Conservation (phyloP, 2,329 filamentous ascomycete genomes). For the Fusarium sp. region DNA sequence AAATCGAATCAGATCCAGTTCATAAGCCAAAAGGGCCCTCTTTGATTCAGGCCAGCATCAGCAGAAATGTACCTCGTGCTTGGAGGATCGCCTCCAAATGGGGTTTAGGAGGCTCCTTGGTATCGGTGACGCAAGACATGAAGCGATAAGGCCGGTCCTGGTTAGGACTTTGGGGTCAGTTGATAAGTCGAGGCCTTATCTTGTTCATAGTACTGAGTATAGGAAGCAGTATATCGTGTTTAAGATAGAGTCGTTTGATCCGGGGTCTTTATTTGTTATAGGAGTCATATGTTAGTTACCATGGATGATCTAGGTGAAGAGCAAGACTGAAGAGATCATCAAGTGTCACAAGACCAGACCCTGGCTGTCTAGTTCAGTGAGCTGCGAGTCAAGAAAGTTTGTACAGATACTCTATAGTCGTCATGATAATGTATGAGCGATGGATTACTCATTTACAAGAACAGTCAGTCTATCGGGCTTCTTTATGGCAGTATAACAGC, state of each 20-base stretch:
- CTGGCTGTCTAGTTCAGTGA: background rate
- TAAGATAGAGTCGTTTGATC: conserved; percentile 31
- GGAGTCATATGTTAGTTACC: conserved; percentile 25
- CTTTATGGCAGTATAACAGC: background rate
- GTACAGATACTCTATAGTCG: background rate
- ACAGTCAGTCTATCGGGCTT: background rate
- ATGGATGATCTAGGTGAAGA: conserved; percentile 18
- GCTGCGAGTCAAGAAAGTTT: conserved; percentile 21
- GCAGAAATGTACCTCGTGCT: conserved; percentile 30
- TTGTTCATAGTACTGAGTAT: background rate
- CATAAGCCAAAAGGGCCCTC: background rate
- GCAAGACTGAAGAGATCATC: conserved; percentile 13
- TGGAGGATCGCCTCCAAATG: conserved; percentile 31
- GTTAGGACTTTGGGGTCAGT: conserved; percentile 32
- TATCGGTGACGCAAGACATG: conserved; percentile 39
- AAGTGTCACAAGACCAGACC: conserved; percentile 33
- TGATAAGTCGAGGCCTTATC: conserved; percentile 22
- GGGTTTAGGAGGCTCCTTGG: conserved; percentile 31
- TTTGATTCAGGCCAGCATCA: conserved; percentile 27
- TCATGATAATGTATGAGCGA: background rate
- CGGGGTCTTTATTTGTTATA: conserved; percentile 12
- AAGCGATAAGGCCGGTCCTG: conserved; percentile 23
- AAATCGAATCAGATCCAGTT: conserved; percentile 8
- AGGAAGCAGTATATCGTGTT: background rate
- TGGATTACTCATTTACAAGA: conserved; percentile 2